These are phyloP conservation scores for Litsea cubeba DNA, from an alignment of 164 flowering plant genomes.

Conservation along the genomic window DNA sequence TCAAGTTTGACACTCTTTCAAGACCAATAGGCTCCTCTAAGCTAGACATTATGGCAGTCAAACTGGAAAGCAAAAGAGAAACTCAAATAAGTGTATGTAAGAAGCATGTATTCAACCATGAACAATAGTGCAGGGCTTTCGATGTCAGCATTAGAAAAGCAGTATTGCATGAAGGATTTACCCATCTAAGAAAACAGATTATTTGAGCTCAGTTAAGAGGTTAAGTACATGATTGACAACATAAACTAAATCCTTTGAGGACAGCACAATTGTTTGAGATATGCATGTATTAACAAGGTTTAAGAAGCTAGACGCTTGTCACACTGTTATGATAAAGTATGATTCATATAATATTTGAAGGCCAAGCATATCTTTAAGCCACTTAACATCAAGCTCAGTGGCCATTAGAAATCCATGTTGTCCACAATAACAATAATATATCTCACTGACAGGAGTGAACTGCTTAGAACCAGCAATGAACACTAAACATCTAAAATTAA, in stretches of 20 bases:
- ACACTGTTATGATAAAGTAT: no score
- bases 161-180: neutral
- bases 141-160: neutral
- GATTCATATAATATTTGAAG: no score
- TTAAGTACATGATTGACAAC: neutral
- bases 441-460: no score
- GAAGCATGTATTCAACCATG: slow-evolving; percentile 19
- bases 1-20: slow-evolving; percentile 71
- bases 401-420: no score
- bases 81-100: slow-evolving; percentile 23
- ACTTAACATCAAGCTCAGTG: no score
- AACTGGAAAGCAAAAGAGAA: slow-evolving; percentile 18
- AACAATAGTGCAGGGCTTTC: slow-evolving; percentile 11
- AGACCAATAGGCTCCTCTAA: slow-evolving; percentile 84
- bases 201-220: neutral
- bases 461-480: no score
- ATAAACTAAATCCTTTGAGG: no score
- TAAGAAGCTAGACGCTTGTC: neutral
- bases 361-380: no score
- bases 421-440: no score
- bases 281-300: neutral
- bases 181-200: neutral
- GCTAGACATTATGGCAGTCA: slow-evolving; percentile 65
- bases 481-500: no score
- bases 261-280: neutral